A percentile compares a stretch with the other conserved stretches of the same genome.
phyloP scores from a whole-genome alignment of 176 grass and related monocot species.

The Pontederia paniculata region DNA sequence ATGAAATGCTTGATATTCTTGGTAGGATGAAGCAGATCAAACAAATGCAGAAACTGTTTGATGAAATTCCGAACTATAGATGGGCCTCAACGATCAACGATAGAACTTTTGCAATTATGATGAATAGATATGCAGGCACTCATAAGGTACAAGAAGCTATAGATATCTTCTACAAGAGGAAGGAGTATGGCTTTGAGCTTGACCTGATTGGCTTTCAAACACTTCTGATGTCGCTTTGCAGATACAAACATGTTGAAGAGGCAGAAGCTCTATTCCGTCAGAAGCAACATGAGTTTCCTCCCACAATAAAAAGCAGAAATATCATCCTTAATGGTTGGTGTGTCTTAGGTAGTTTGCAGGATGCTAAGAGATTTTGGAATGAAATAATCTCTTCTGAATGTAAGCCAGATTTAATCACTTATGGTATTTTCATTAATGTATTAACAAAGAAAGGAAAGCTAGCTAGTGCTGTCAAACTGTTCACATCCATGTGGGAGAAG shows the following conservation, averaged over 20 bases:
- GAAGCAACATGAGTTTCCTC: slow-evolving; percentile 47
- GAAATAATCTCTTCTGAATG: slow-evolving; percentile 41
- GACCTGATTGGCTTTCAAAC: slow-evolving; percentile 56
- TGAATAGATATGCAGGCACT: slow-evolving; percentile 47
- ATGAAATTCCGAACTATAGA: slow-evolving; percentile 34
- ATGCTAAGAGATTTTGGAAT: slow-evolving; percentile 60
- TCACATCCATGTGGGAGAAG: slow-evolving; percentile 46
- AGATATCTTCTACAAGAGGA: slow-evolving; percentile 51
- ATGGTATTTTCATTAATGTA: slow-evolving; percentile 55
- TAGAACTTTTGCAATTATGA: slow-evolving; percentile 46
- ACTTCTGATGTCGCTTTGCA: slow-evolving; percentile 54
- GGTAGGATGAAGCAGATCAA: slow-evolving; percentile 67
- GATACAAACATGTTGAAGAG: slow-evolving; percentile 70
- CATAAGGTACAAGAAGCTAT: slow-evolving; percentile 65
- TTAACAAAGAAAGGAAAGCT: slow-evolving; percentile 48
- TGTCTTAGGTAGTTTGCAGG: slow-evolving; percentile 48
- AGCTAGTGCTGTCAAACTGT: slow-evolving; percentile 37
- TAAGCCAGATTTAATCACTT: slow-evolving; percentile 48
- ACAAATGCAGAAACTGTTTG: slow-evolving; percentile 41
- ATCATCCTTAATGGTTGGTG: slow-evolving; percentile 80
- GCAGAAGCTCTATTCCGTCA: slow-evolving; percentile 55
- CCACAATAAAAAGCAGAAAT: slow-evolving; percentile 66
- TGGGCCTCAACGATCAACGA: slow-evolving; percentile 14
- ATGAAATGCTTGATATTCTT: slow-evolving; percentile 59
- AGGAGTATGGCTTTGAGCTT: slow-evolving; percentile 46